These are phyloP conservation scores for Mucuna pruriens DNA, from an alignment of 306 rosid species.

Conservation along the genomic window DNA sequence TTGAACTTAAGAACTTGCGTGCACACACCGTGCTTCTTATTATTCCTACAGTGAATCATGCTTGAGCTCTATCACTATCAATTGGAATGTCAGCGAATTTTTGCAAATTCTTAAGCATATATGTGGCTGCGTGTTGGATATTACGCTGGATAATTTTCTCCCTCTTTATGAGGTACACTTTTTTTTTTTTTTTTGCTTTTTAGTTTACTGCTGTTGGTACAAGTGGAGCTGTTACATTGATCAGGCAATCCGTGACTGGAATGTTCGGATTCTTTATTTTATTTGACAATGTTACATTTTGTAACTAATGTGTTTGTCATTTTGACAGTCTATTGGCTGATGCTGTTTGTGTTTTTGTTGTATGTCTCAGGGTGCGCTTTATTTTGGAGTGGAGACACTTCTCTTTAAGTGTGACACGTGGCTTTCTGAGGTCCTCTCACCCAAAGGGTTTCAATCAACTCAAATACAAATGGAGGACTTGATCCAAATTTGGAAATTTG, in stretches of 20 bases:
- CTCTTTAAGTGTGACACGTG: slow-evolving; percentile 65
- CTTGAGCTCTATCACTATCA: slow-evolving; percentile 49
- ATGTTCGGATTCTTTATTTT: slow-evolving; percentile 20
- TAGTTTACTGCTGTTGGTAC: slow-evolving; percentile 2
- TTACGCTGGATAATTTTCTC: slow-evolving; percentile 55
- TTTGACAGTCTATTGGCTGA: slow-evolving; percentile 7
- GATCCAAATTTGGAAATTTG: slow-evolving; percentile 71
- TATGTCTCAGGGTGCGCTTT: slow-evolving; percentile 72
- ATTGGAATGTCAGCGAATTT: slow-evolving; percentile 61
- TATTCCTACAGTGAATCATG: slow-evolving; percentile 64
- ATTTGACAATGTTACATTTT: slow-evolving; percentile 11
- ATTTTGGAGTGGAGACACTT: slow-evolving; percentile 80
- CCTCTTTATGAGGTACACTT: slow-evolving; percentile 68
- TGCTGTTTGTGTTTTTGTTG: slow-evolving; percentile 27
- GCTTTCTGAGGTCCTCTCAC: slow-evolving; percentile 60
- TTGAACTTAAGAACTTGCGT: slow-evolving; percentile 29
- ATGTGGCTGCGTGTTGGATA: slow-evolving; percentile 51
- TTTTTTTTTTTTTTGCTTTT: not conserved
- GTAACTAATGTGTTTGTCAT: not conserved
- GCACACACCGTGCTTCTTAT: slow-evolving; percentile 11
- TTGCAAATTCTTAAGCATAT: slow-evolving; percentile 66
- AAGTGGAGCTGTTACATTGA: slow-evolving; percentile 18
- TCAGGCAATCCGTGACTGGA: not conserved
- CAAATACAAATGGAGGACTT: slow-evolving; percentile 60
- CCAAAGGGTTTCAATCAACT: slow-evolving; percentile 36